A percentile compares a stretch with the other conserved stretches of the same genome.
phyloP scores from a whole-genome alignment of 2,329 filamentous ascomycete genomes.

The Monosporascus sp. region DNA sequence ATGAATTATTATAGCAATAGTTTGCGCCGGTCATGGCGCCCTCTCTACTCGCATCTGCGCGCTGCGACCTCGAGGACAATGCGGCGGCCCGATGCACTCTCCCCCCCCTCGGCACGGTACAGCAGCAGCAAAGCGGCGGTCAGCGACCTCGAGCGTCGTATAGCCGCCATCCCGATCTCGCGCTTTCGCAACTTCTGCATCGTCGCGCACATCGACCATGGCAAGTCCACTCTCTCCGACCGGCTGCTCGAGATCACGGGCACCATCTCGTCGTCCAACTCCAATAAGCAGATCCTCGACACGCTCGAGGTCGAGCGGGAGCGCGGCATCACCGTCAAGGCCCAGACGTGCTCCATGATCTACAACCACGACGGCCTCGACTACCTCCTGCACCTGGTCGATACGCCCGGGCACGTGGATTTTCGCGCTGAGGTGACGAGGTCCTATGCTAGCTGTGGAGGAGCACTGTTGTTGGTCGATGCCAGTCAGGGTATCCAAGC shows the following conservation, averaged over 20 bases:
- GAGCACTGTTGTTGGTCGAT: conserved; percentile 87
- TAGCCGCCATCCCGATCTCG: conserved; percentile 70
- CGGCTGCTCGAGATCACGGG: conserved; percentile 89
- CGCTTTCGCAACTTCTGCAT: conserved; percentile 96
- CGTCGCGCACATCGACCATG: conserved; percentile 97
- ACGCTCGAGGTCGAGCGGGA: conserved; percentile 96
- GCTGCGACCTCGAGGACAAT: background rate
- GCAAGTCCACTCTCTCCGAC: conserved; percentile 93
- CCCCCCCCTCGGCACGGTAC: conserved; percentile 10
- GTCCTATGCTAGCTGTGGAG: conserved; percentile 93
- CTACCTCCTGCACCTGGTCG: conserved; percentile 90
- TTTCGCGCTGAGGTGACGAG: conserved; percentile 94
- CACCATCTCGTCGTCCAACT: conserved; percentile 73
- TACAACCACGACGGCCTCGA: conserved; percentile 82
- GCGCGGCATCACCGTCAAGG: conserved; percentile 96
- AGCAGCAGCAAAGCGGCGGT: conserved; percentile 21
- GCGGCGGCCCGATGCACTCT: background rate
- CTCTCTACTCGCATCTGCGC: background rate
- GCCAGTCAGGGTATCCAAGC: conserved; percentile 95
- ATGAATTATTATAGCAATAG: conserved; percentile 14
- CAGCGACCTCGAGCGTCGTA: conserved; percentile 49
- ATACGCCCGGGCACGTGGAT: conserved; percentile 96
- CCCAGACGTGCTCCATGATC: conserved; percentile 97
- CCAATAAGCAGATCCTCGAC: conserved; percentile 93
- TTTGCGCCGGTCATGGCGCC: conserved; percentile 8